Conservation (phyloP, 257 asterid genomes). For the Euphrasia confusa region DNA sequence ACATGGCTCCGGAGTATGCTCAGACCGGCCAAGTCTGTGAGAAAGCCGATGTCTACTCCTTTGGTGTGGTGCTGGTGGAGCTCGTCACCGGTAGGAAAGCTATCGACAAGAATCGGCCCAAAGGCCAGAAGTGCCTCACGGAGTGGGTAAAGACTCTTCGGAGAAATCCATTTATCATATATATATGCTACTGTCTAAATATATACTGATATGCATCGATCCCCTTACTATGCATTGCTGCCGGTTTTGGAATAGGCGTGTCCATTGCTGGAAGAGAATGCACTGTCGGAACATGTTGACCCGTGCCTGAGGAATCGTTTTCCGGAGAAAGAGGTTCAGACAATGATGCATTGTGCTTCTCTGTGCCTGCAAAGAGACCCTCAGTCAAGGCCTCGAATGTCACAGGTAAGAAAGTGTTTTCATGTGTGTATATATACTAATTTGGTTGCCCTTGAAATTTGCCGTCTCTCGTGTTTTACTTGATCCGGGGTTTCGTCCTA, state of each 20-base stretch:
- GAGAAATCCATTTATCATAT: not conserved
- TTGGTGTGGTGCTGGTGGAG: slow-evolving; percentile 75
- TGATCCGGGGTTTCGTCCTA: not conserved
- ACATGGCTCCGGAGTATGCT: slow-evolving; percentile 89
- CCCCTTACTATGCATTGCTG: not conserved
- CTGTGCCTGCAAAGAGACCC: slow-evolving; percentile 69
- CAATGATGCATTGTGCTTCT: slow-evolving; percentile 58
- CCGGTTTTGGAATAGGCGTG: slow-evolving; percentile 52
- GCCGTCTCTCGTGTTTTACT: not conserved
- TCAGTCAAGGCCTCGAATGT: slow-evolving; percentile 72
- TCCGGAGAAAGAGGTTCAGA: slow-evolving; percentile 48
- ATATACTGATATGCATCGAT: no score
- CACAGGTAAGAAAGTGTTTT: slow-evolving; percentile 48
- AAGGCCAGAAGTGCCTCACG: slow-evolving; percentile 76
- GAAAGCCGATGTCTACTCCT: slow-evolving; percentile 74
- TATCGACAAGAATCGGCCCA: slow-evolving; percentile 63
- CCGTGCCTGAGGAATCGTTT: slow-evolving; percentile 47
- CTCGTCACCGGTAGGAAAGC: slow-evolving; percentile 85
- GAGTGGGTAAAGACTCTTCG: slow-evolving; percentile 54
- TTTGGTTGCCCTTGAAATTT: not conserved
- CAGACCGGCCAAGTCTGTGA: slow-evolving; percentile 79
- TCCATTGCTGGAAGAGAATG: slow-evolving; percentile 53
- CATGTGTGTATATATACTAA: no score
- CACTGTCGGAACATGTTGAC: slow-evolving; percentile 46
- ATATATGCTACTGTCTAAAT: no score